phyloP scores from a whole-genome alignment of 441 rosid genomes.

The Euphorbia schlechtendalii region DNA sequence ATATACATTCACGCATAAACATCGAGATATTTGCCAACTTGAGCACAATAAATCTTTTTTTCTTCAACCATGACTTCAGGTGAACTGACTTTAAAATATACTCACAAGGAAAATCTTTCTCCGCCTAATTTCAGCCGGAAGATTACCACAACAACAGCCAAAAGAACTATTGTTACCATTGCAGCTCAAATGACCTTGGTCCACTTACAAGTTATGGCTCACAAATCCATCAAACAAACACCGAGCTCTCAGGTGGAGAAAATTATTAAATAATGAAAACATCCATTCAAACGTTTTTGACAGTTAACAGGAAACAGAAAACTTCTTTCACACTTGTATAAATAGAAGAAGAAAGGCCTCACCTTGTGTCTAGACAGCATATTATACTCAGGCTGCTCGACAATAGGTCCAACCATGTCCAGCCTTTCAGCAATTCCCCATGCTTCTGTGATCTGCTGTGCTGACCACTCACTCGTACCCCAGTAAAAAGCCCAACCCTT shows the following conservation, averaged over 20 bases:
- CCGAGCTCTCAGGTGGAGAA: neutral
- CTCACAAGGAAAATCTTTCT: neutral
- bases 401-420: slow-evolving; percentile 88
- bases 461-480: slow-evolving; percentile 99
- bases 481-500: slow-evolving; percentile 98
- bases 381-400: slow-evolving; percentile 94
- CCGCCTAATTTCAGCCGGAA: neutral
- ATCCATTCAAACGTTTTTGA: neutral
- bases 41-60: too few species aligned
- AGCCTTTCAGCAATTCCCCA: slow-evolving; percentile 81
- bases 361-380: slow-evolving; percentile 84
- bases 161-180: neutral
- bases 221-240: neutral
- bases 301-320: neutral
- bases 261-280: neutral
- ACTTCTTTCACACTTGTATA: neutral
- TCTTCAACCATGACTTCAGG: neutral
- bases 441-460: slow-evolving; percentile 93
- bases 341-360: slow-evolving; percentile 6
- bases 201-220: neutral
- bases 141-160: neutral
- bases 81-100: neutral
- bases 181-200: neutral
- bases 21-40: too few species aligned
- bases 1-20: too few species aligned